Conservation (phyloP, 208 protist genomes). For the Trichomonas tenax region DNA sequence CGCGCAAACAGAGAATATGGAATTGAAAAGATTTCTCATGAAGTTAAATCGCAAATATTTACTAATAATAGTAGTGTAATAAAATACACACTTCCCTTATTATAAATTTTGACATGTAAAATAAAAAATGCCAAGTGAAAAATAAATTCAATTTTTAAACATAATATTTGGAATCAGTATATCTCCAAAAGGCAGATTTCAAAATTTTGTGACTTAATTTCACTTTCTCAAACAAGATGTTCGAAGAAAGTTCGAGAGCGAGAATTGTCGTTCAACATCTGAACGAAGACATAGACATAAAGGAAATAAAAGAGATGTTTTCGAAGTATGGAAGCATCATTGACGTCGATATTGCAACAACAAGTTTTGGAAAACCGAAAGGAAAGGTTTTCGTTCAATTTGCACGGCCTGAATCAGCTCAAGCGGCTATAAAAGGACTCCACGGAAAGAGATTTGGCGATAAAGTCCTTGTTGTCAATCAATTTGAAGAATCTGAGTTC, state of each 20-base stretch:
- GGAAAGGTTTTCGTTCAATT: not conserved
- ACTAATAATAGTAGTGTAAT: too few species aligned
- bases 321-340: not conserved
- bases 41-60: too few species aligned
- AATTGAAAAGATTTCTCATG: too few species aligned
- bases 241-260: not conserved
- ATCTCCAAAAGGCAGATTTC: too few species aligned
- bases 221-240: not conserved
- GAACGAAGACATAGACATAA: not conserved
- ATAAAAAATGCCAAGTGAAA: too few species aligned
- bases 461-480: not conserved
- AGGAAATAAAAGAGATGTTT: not conserved
- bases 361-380: not conserved
- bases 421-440: not conserved
- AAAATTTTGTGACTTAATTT: not conserved
- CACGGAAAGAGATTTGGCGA: not conserved
- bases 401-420: not conserved
- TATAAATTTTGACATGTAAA: too few species aligned
- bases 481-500: not conserved
- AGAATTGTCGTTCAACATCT: not conserved
- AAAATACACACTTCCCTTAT: too few species aligned
- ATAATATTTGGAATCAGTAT: too few species aligned
- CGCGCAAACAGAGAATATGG: too few species aligned
- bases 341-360: not conserved
- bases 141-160: too few species aligned